Evolutionary conservation across 306 rosid species (phyloP), one percentile per base, ranked within the genome.

Genomic region (Macrotyloma uniflorum): DNA sequence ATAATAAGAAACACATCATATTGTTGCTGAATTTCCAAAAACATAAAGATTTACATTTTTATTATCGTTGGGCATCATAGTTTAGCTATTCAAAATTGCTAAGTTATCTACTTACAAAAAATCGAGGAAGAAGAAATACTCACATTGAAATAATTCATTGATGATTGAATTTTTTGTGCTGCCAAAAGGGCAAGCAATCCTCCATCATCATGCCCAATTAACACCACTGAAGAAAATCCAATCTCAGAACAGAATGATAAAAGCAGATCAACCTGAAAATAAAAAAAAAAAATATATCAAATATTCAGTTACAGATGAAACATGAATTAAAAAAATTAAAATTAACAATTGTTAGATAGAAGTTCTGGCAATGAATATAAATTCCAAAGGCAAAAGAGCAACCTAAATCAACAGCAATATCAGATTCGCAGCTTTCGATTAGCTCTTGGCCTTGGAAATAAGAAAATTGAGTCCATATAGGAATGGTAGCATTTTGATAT

Each of bases 151-250:
- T 85, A 85, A 87, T 72, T 85, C 71, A 69, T 67, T 58, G 90
- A 88, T 51, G 86, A 80, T 83, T 86, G 85, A 72, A 83, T 78
- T 82, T 80, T 89, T 72, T 89, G 90, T 8, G 96, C 93, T 42
- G 97, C 88, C 94, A 86, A 90, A 78, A 94, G 73, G 80, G 94
- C 91, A 62, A 94, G 86, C 83, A 94, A 78, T 53, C 97, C 97
- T 80, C 98, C 98, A 69, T 91, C 98, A 76, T 94, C 98, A 67
- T 94, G 98, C 70, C 97, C 98, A 43, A 91, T 87, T 63, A 94
- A 51, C 68, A 82, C 59, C 75, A 82, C 78, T 12, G 79, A 77
- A 15, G 85, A 70, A 42, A 82, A 82, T 63, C 79, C 70, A 32
- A 77, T 77, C 82, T 71, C 85, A 8, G 79, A 77, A 72, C 79